These are phyloP conservation scores for Ogataea paraovalis DNA, from an alignment of 805 yeast species.

Conservation along the genomic window DNA sequence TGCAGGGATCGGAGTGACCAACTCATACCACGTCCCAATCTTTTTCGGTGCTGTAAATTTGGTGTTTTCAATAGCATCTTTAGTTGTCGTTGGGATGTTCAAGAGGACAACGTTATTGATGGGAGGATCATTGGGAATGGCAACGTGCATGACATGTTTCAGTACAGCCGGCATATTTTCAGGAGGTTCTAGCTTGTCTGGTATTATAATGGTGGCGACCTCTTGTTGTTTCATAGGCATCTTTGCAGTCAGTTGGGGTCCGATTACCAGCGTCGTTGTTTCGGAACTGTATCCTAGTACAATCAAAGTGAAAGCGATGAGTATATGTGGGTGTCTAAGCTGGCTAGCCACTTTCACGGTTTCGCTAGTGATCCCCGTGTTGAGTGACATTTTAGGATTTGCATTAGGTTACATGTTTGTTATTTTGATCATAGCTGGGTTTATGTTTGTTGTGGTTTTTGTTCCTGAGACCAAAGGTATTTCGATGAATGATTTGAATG, in stretches of 20 bases:
- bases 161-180: conserved; percentile 51
- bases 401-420: conserved; percentile 59
- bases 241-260: conserved; percentile 75
- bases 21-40: conserved; percentile 54
- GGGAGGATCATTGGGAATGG: conserved; percentile 47
- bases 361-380: conserved; percentile 65
- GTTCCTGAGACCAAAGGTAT: conserved; percentile 33
- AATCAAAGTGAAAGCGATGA: conserved; percentile 50
- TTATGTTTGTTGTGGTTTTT: conserved; percentile 22
- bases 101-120: conserved; percentile 46
- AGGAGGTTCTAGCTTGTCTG: conserved; percentile 27
- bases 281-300: conserved; percentile 63
- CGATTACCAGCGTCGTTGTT: conserved; percentile 61
- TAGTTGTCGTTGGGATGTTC: conserved; percentile 43
- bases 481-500: conserved; percentile 22
- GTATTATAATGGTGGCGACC: conserved; percentile 52
- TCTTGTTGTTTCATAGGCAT: conserved; percentile 54
- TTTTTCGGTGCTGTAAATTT: conserved; percentile 53
- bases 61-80: conserved; percentile 45
- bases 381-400: conserved; percentile 59
- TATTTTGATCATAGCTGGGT: conserved; percentile 16
- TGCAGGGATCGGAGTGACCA: conserved; percentile 43
- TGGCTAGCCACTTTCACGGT: conserved; percentile 65
- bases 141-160: conserved; percentile 50
- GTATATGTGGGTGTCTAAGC: conserved; percentile 56